Percentiles rank a stretch among this genome's conserved stretches.
Evolutionary conservation across 2,329 filamentous ascomycete species (phyloP).

Genomic region (Penicillium brevicompactum): DNA sequence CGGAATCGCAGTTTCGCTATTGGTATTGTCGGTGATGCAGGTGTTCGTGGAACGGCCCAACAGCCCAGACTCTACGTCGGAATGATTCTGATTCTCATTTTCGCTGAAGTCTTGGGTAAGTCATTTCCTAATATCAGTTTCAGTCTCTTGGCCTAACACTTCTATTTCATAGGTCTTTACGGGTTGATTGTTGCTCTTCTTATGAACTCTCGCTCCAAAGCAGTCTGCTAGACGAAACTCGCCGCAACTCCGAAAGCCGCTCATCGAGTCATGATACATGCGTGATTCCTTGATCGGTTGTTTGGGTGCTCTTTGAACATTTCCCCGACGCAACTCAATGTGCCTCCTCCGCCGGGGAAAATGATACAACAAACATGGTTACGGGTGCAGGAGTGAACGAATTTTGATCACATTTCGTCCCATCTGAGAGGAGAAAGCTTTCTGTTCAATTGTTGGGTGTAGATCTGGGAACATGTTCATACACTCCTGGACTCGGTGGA

Average conservation of each 20-base stretch:
- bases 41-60: slow-evolving; percentile 55
- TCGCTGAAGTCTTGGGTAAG: slow-evolving; percentile 96
- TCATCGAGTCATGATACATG: slow-evolving; percentile 13
- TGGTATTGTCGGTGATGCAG: slow-evolving; percentile 71
- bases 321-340: slow-evolving; percentile 6
- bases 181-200: slow-evolving; percentile 97
- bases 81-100: slow-evolving; percentile 99
- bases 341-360: slow-evolving; percentile 2
- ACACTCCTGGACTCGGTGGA: slow-evolving; percentile 16
- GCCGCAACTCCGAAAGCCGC: slow-evolving; percentile 10
- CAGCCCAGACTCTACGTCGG: slow-evolving; percentile 76
- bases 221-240: slow-evolving; percentile 56
- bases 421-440: slow-evolving; percentile 11
- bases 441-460: slow-evolving; percentile 20
- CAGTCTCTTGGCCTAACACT: slow-evolving; percentile 9
- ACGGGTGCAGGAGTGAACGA: slow-evolving; percentile 17
- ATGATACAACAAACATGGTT: slow-evolving; percentile 11
- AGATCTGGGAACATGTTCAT: slow-evolving; percentile 15
- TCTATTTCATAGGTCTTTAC: slow-evolving; percentile 74
- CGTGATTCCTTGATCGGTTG: slow-evolving; percentile 6
- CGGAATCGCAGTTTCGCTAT: slow-evolving; percentile 67
- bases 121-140: slow-evolving; percentile 21
- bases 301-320: slow-evolving; percentile 9
- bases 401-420: slow-evolving; percentile 21
- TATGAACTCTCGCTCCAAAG: slow-evolving; percentile 94